Evolutionary conservation across 83 land plant genomes (phyloP).

Genomic region (Thuja plicata): DNA sequence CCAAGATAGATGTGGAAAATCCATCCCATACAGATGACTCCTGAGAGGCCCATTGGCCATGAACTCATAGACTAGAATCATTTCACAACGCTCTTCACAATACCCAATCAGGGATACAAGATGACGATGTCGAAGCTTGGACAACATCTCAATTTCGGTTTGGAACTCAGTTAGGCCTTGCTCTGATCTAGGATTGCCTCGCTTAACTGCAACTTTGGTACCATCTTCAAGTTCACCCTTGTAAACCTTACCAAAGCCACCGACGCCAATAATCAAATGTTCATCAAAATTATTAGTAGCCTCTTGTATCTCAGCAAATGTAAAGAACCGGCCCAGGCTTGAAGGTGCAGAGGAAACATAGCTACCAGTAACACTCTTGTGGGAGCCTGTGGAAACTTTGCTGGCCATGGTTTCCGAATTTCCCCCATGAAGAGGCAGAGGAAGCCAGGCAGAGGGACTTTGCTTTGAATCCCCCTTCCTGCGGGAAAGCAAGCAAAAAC

Average conservation of each 20-base stretch:
- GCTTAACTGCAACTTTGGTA: conserved; percentile 55
- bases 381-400: conserved; percentile 24
- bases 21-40: conserved; percentile 61
- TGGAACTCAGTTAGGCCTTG: conserved; percentile 73
- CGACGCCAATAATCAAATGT: conserved; percentile 56
- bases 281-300: conserved; percentile 62
- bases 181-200: conserved; percentile 66
- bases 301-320: conserved; percentile 53
- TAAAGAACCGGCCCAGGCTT: conserved; percentile 59
- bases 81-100: conserved; percentile 64
- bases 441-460: conserved; percentile 10
- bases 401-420: conserved; percentile 20
- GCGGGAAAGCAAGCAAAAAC: neutral
- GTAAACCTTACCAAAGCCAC: conserved; percentile 72
- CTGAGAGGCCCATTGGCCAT: conserved; percentile 73
- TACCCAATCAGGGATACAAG: conserved; percentile 69
- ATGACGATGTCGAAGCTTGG: conserved; percentile 67
- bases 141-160: conserved; percentile 67
- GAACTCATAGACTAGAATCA: conserved; percentile 74
- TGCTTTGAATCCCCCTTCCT: conserved; percentile 2
- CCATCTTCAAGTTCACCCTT: conserved; percentile 54
- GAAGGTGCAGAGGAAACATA: conserved; percentile 33
- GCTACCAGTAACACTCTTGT: conserved; percentile 35
- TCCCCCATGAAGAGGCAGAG: conserved; percentile 19
- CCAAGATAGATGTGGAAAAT: conserved; percentile 48